A percentile compares a stretch with the other conserved stretches of the same genome.
These are phyloP conservation scores for Kernera saxatilis DNA, from an alignment of 345 rosid genomes.

Conservation along the genomic window DNA sequence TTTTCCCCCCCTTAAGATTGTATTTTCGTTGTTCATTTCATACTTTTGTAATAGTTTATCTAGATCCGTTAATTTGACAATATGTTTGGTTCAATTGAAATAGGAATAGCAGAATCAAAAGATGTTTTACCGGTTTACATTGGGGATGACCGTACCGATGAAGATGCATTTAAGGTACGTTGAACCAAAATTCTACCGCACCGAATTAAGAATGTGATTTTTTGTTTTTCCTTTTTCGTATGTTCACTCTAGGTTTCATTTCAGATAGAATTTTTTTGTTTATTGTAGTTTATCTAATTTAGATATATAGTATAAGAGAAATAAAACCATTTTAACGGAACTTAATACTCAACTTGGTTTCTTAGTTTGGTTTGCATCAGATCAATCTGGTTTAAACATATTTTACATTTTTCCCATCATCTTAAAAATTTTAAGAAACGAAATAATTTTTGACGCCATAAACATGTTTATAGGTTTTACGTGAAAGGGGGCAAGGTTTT, in stretches of 20 bases:
- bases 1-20: background rate
- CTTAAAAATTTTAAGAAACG: background rate
- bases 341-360: background rate
- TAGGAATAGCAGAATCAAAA: constrained; percentile 18
- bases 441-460: background rate
- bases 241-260: background rate
- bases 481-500: constrained; percentile 37
- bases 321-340: background rate
- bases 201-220: background rate
- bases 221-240: background rate
- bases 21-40: background rate
- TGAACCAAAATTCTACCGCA: background rate
- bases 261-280: background rate
- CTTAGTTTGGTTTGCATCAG: background rate
- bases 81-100: background rate
- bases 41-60: background rate
- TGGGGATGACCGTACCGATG: constrained; percentile 60
- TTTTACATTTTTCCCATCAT: background rate
- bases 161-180: constrained; percentile 58
- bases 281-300: background rate
- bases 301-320: background rate
- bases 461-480: constrained; percentile 31
- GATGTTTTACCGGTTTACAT: constrained; percentile 50
- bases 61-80: background rate
- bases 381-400: background rate